phyloP scores from a whole-genome alignment of 2,329 filamentous ascomycete species.

The Didymella sp. region DNA sequence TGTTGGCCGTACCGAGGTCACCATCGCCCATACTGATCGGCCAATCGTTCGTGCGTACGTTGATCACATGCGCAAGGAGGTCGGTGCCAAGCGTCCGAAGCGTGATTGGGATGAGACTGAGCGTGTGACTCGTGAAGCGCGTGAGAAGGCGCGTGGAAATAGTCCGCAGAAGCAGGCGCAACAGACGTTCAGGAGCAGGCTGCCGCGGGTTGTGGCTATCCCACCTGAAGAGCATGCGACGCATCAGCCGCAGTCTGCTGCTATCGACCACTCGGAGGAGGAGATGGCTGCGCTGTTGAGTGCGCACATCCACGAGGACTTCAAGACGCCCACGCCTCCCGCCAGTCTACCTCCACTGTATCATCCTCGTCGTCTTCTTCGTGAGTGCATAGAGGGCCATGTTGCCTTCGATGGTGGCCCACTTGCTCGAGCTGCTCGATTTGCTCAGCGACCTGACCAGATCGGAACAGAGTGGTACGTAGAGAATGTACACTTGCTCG shows the following conservation, averaged over 20 bases:
- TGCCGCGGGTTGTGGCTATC: neutral
- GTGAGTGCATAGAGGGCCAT: slow-evolving; percentile 18
- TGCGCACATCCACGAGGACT: neutral
- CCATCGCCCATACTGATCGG: slow-evolving; percentile 2
- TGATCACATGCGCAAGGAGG: neutral
- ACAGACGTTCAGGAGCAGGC: no score
- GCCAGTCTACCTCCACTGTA: neutral
- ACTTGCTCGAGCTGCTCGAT: slow-evolving; percentile 21
- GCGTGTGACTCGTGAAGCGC: neutral
- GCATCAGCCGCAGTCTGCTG: neutral
- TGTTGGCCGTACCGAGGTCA: slow-evolving; percentile 12
- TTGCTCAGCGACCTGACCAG: slow-evolving; percentile 9
- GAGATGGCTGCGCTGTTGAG: slow-evolving; percentile 6
- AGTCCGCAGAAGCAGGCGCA: neutral
- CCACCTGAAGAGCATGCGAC: neutral
- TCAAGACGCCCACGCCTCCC: neutral
- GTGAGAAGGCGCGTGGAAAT: neutral
- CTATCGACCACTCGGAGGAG: neutral
- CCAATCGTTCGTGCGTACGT: neutral
- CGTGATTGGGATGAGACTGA: neutral
- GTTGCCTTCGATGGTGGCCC: slow-evolving; percentile 11
- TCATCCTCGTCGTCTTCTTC: slow-evolving; percentile 6
- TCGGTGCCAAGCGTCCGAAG: neutral
- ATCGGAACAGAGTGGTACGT: slow-evolving; percentile 6
- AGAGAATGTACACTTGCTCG: slow-evolving; percentile 8